Percentiles rank a stretch among this genome's conserved stretches.
phyloP scores from a whole-genome alignment of 2,329 filamentous ascomycete species.

The Ciborinia camelliae region DNA sequence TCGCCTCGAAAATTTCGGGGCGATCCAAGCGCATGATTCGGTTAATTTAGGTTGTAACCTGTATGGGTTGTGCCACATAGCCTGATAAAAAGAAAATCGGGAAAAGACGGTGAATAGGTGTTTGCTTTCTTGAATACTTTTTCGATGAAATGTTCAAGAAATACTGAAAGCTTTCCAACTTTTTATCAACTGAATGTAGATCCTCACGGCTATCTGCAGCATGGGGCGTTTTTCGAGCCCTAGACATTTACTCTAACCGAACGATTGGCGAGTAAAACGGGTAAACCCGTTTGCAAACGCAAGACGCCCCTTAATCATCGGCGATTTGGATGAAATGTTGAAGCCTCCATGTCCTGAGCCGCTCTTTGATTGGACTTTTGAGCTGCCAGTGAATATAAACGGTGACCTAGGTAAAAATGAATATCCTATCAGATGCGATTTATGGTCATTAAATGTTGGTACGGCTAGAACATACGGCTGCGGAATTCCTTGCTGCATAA shows the following conservation, averaged over 20 bases:
- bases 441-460: too few species aligned
- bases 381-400: too few species aligned
- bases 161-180: neutral
- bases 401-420: too few species aligned
- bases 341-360: neutral
- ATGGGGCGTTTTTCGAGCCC: neutral
- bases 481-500: too few species aligned
- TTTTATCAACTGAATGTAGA: neutral
- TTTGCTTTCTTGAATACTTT: neutral
- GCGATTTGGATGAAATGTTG: neutral
- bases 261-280: neutral
- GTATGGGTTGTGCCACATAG: neutral
- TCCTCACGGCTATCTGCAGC: neutral
- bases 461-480: too few species aligned
- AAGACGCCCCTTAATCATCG: neutral
- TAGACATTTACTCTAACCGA: neutral
- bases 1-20: neutral
- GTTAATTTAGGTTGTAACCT: neutral
- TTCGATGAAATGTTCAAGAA: neutral
- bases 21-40: too few species aligned
- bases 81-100: too few species aligned
- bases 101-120: neutral
- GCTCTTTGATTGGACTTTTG: neutral
- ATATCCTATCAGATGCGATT: too few species aligned
- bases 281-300: neutral